Evolutionary conservation across 805 yeast species (phyloP), one percentile per base, ranked within the genome.

Genomic region (Priceomyces carsonii): DNA sequence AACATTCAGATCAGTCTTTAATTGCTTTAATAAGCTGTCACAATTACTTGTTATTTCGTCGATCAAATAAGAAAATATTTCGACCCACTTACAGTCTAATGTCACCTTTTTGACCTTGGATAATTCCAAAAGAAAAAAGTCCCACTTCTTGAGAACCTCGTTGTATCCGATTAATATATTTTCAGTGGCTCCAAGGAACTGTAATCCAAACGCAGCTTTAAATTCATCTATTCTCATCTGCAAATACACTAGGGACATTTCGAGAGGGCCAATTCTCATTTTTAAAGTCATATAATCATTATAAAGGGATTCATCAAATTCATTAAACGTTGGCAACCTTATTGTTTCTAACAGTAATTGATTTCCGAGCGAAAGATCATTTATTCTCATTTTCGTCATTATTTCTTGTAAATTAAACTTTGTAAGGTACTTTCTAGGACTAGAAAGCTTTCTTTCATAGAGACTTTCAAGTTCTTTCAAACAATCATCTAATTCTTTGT

Each of bases 61-160:
- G 28, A 76, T 61, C 34, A 80, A 50, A 39, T 64, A 71, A 18
- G 59, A 58, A 42, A 80, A 79, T 2, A 80, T 61, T 16, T 69
- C 69, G 42, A 64, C 58, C 86, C 87, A 82, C 49, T 78, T 68
- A 18, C 60, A 51, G 39, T 78, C 81, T 3, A 82, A 64, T 18
- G 73, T 44, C 26, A 74, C 77, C 3, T 38, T 41, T 45, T 73
- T 72, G 40, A 81, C 57, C 5, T 51, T 57, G 3, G 51, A 51
- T 9, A 77, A 42, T 33, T 73, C 75, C 8, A 48, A 46, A 7
- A 62, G 59, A 31, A 81, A 53, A 36, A 61, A 56, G 13, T 63
- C 53, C 58, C 74, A 70, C 39, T 68, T 66, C 8, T 57, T 57
- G 6, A 66, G 44, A 12, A 79, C 47, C 2, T 45, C 38, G 19